Evolutionary conservation across 805 yeast species (phyloP).

Genomic region (Saccharomycopsis fermentans): DNA sequence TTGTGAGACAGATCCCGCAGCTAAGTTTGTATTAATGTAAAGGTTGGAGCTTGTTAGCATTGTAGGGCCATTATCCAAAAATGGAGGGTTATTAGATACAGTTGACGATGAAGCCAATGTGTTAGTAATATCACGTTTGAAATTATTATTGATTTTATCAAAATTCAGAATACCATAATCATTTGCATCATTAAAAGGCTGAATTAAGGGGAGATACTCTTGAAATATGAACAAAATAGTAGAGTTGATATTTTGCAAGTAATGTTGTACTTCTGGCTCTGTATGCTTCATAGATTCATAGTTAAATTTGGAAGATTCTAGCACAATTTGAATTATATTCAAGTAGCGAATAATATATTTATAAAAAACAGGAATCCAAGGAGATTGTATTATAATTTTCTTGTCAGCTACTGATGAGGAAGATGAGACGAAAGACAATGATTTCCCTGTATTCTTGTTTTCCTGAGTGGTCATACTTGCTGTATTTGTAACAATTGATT

Average conservation of each 20-base stretch:
- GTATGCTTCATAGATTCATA: slow-evolving; percentile 17
- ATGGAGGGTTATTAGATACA: background rate
- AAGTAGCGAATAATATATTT: slow-evolving; percentile 19
- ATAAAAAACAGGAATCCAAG: slow-evolving; percentile 24
- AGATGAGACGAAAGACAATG: slow-evolving; percentile 4
- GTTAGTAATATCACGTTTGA: slow-evolving; percentile 1
- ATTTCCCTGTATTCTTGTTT: background rate
- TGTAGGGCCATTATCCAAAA: background rate
- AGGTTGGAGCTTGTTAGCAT: background rate
- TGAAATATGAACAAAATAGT: background rate
- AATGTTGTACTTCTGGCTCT: background rate
- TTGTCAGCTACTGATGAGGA: background rate
- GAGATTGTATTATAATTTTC: slow-evolving; percentile 18
- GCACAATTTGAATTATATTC: slow-evolving; percentile 23
- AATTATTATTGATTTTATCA: slow-evolving; percentile 12
- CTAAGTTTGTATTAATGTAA: background rate
- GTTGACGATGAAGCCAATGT: background rate
- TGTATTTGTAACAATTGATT: background rate
- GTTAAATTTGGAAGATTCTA: slow-evolving; percentile 24
- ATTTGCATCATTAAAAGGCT: slow-evolving; percentile 22
- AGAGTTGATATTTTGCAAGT: background rate
- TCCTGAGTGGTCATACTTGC: background rate
- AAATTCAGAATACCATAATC: slow-evolving; percentile 16
- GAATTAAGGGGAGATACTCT: slow-evolving; percentile 21
- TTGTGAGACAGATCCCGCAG: background rate